Evolutionary conservation across 257 asterid genomes (phyloP).

Genomic region (Solanum neorickii): DNA sequence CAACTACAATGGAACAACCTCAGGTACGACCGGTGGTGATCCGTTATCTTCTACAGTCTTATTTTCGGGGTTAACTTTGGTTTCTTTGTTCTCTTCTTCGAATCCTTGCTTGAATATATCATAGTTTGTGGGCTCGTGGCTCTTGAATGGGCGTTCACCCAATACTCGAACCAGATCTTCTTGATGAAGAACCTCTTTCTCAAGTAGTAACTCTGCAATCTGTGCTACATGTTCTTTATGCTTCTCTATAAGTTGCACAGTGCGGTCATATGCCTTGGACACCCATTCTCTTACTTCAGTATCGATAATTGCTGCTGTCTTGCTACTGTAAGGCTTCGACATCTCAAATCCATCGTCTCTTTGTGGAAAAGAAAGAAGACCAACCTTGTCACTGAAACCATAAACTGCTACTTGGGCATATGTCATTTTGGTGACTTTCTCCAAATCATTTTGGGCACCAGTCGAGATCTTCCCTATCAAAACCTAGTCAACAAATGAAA

Average conservation of each 20-base stretch:
- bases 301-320: constrained; percentile 72
- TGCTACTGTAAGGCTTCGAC: constrained; percentile 80
- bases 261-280: constrained; percentile 47
- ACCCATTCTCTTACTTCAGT: constrained; percentile 75
- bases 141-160: constrained; percentile 66
- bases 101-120: constrained; percentile 65
- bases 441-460: constrained; percentile 91
- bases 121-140: constrained; percentile 48
- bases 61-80: constrained; percentile 4
- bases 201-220: constrained; percentile 68
- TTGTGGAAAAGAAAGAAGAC: constrained; percentile 71
- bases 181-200: constrained; percentile 78
- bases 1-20: constrained; percentile 26
- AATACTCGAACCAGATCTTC: constrained; percentile 58
- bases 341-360: constrained; percentile 30
- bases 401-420: constrained; percentile 78
- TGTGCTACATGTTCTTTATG: constrained; percentile 57
- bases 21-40: constrained; percentile 37
- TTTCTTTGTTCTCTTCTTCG: constrained; percentile 21
- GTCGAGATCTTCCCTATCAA: constrained; percentile 81
- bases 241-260: constrained; percentile 57
- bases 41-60: constrained; percentile 25
- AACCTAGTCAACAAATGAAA: constrained; percentile 30
- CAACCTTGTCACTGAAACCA: constrained; percentile 85
- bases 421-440: constrained; percentile 87